Base-by-base conservation (phyloP, 345 rosid genomes). In the Pelargonium nanum region DNA sequence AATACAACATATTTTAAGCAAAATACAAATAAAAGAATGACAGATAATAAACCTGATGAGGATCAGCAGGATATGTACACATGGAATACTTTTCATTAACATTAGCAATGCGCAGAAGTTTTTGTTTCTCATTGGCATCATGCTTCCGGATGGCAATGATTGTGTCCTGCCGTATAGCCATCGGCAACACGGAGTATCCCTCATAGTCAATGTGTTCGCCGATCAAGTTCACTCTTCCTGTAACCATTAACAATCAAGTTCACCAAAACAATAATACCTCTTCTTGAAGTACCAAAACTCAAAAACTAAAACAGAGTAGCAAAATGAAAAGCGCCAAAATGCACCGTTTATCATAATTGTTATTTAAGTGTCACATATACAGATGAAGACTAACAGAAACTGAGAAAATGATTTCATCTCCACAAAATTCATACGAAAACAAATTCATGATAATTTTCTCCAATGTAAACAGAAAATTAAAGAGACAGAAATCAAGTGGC, bases 121-220 rank as follows among this genome's bases (percentile, higher is more conserved):
- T 83, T 6, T 79, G 72, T 52, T 68, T 70, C 53, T 84, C 82
- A 23, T 70, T 77, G 3, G 72, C 56, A 5, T 75, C 80, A 13
- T 55, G 69, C 71, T 83, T 94, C 21, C 95, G 77, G 16, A 90
- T 94, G 0, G 89, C 96, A 19, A 94, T 69, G 23, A 94, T 88
- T 0, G 96, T 93, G 53, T 93, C 99, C 67, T 87, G 97, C 65
- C 96, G 83, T 32, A 93, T 87, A n/a, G 99, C 99, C 99, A 89
- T 93, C 1, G 99, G 99, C 59, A 93, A 59, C 78, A 90, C 99
- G 0, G 99, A 93, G 71, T 93, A 93, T 16, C 99, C 99, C 68
- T 93, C 99, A 68, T 93, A 93, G 56, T 93, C 99, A 60, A 93
- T 86, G 68, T 93, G 99, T 61, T 90, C 99, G 62, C 99, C 99